Conservation (phyloP, 2,329 filamentous ascomycete genomes). For the Aureobasidium pullulans region DNA sequence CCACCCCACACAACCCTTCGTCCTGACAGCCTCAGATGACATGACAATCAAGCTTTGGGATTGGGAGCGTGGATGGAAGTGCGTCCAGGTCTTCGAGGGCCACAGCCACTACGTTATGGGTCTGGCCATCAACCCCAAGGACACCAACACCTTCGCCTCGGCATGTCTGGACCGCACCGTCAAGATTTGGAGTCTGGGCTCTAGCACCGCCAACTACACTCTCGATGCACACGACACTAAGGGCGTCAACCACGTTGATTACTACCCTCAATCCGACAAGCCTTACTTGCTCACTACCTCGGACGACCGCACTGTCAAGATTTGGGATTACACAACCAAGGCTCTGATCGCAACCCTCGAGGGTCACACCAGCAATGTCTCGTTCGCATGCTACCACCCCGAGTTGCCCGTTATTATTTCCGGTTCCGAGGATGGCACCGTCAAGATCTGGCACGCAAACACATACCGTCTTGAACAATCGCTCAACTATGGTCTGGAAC, state of each 20-base stretch:
- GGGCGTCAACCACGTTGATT: slow-evolving; percentile 97
- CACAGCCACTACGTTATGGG: slow-evolving; percentile 98
- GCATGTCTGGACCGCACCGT: slow-evolving; percentile 94
- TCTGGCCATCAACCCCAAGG: slow-evolving; percentile 93
- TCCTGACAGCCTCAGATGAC: slow-evolving; percentile 92
- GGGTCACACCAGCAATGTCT: slow-evolving; percentile 96
- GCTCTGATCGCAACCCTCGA: slow-evolving; percentile 93
- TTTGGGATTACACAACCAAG: slow-evolving; percentile 99
- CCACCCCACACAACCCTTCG: slow-evolving; percentile 90
- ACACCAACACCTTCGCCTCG: slow-evolving; percentile 58
- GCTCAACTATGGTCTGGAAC: slow-evolving; percentile 88
- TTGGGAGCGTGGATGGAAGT: slow-evolving; percentile 98
- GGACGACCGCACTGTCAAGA: slow-evolving; percentile 92
- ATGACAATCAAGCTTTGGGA: slow-evolving; percentile 99
- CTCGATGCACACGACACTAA: slow-evolving; percentile 95
- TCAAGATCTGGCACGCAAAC: slow-evolving; percentile 98
- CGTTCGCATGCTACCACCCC: slow-evolving; percentile 95
- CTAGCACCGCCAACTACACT: slow-evolving; percentile 90
- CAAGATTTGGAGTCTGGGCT: slow-evolving; percentile 96
- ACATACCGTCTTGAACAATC: slow-evolving; percentile 95
- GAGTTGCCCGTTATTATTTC: slow-evolving; percentile 96
- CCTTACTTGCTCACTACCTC: slow-evolving; percentile 91
- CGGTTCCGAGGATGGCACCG: slow-evolving; percentile 91
- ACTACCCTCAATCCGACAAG: slow-evolving; percentile 61
- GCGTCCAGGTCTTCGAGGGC: slow-evolving; percentile 91